Conservation (phyloP, 2,329 filamentous ascomycete genomes). For the Shiraia sp. region DNA sequence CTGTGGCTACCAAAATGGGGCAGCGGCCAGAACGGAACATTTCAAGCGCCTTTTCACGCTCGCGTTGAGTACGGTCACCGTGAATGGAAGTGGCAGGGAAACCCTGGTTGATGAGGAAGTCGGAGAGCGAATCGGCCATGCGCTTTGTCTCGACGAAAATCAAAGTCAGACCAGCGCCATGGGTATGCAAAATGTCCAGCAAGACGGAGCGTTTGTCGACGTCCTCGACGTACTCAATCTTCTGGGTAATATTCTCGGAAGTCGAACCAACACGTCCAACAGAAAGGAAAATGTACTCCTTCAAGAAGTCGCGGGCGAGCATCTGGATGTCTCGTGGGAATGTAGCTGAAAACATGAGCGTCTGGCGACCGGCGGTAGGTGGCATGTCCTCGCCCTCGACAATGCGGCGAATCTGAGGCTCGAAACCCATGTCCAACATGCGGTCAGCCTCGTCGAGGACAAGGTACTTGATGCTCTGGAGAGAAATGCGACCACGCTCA, state of each 20-base stretch:
- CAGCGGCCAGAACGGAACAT: constrained; percentile 96
- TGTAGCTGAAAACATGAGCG: constrained; percentile 99
- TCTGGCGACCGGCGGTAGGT: constrained; percentile 78
- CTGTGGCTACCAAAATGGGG: constrained; percentile 95
- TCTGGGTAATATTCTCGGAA: constrained; percentile 99
- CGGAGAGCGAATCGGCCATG: constrained; percentile 96
- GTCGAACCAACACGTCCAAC: constrained; percentile 98
- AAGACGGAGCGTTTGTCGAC: constrained; percentile 96
- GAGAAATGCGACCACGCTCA: constrained; percentile 96
- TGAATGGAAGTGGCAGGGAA: constrained; percentile 99
- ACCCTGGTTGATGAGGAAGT: constrained; percentile 97
- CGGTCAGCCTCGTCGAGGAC: constrained; percentile 99
- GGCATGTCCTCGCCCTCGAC: constrained; percentile 99
- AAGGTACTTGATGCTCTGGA: constrained; percentile 98
- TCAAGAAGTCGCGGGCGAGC: constrained; percentile 97
- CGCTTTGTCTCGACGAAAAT: constrained; percentile 99
- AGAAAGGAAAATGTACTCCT: constrained; percentile 98
- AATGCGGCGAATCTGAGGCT: constrained; percentile 98
- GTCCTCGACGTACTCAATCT: constrained; percentile 97
- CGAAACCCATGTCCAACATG: constrained; percentile 99
- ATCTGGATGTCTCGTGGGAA: constrained; percentile 99
- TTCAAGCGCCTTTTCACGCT: constrained; percentile 96
- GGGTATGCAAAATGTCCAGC: constrained; percentile 94
- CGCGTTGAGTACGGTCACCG: constrained; percentile 96
- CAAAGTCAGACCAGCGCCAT: constrained; percentile 83